Evolutionary conservation across 108 stramenopile genomes (phyloP), one percentile per base, ranked within the genome.

Genomic region (Fragilariopsis cylindrus): DNA sequence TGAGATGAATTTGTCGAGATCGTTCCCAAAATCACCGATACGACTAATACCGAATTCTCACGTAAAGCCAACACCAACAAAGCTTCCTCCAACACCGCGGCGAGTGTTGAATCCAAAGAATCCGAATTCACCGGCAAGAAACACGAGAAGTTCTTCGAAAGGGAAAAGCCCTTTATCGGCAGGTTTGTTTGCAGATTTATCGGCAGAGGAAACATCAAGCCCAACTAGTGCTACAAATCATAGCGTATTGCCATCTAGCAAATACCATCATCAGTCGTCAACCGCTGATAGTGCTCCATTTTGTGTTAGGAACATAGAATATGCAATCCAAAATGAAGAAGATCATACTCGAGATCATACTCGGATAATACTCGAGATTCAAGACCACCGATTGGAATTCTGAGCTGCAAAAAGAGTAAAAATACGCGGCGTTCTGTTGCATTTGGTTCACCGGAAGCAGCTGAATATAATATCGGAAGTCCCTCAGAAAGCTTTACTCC

Each of bases 361-460:
- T 30, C 30, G 30, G 30, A 30, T 30, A 30, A 30, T 30, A 30
- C 30, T 30, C 30, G 30, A 30, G 30, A n/a, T n/a, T 12, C 12
- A 52, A 15, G 5, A 44, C 80, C 12, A 39, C 72, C 62, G 18
- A 16, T 60, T n/a, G 73, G 72, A 45, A 74, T 68, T 74, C 50
- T 77, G 65, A 62, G 85, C 81, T 83, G 76, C 57, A 50, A 71
- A 47, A 67, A 73, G 72, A 56, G 75, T 60, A 45, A 53, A 53
- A 86, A 86, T 21, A 65, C 88, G 6, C 74, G 74, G 47, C 68
- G 75, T 15, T 72, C 75, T 58, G 92, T 96, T 45, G 90, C 81
- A 12, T 96, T 96, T 76, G 91, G 92, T 6, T 91, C 90, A 46
- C 91, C 92, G 0, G 85, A 86, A 56, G 87, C 88, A 13, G 91